Conservation (phyloP, 768 basidiomycete species). For the Mycena haematopus region DNA sequence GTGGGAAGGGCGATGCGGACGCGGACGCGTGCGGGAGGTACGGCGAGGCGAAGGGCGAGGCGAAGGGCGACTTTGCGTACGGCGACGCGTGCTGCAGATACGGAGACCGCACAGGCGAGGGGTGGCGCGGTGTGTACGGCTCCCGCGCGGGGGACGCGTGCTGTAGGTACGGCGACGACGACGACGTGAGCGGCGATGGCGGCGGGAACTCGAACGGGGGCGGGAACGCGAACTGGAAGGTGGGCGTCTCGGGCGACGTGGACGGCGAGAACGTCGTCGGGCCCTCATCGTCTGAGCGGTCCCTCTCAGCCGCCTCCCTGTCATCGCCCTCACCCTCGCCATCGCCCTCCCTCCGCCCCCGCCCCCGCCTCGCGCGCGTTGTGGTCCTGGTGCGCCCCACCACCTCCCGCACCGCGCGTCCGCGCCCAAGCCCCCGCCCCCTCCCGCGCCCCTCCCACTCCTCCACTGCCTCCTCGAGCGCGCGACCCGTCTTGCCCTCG, state of each 20-base stretch:
- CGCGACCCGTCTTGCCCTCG: conserved; percentile 68
- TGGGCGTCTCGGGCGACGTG: no score
- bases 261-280: no score
- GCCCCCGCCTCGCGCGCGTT: conserved; percentile 47
- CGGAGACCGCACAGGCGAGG: not conserved
- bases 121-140: not conserved
- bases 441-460: conserved; percentile 57
- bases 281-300: not conserved
- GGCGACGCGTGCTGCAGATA: conserved; percentile 6
- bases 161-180: conserved; percentile 5
- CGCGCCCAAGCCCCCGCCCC: not conserved
- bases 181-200: not conserved
- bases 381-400: not conserved
- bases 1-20: no score
- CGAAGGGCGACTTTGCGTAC: not conserved
- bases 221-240: not conserved
- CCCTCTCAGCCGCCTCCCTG: not conserved
- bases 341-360: conserved; percentile 18
- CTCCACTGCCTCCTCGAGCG: conserved; percentile 65
- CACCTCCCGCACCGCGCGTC: not conserved
- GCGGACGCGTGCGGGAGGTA: no score
- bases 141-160: not conserved
- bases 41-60: not conserved
- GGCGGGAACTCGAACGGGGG: not conserved
- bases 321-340: not conserved